phyloP scores from a whole-genome alignment of 805 yeast species.

The Candida corydali region DNA sequence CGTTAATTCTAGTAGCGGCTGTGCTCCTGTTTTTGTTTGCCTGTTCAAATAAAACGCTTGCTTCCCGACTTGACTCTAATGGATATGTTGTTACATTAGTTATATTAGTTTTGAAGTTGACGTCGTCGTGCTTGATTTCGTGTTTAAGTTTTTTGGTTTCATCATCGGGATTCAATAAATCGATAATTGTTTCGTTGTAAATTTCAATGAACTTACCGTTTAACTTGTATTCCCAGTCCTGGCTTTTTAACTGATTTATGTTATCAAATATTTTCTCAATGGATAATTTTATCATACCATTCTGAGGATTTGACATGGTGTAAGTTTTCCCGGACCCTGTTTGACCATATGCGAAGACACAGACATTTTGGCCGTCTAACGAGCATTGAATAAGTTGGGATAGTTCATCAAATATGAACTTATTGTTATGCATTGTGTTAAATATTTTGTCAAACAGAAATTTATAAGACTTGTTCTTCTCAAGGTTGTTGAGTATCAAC shows the following conservation, averaged over 20 bases:
- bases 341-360: conserved; percentile 96
- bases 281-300: conserved; percentile 82
- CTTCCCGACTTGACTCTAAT: conserved; percentile 46
- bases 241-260: conserved; percentile 40
- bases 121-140: conserved; percentile 70
- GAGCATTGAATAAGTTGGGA: conserved; percentile 77
- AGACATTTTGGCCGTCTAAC: conserved; percentile 84
- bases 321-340: conserved; percentile 93
- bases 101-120: conserved; percentile 49
- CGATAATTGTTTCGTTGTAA: conserved; percentile 78
- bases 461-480: conserved; percentile 14
- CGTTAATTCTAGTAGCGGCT: conserved; percentile 78
- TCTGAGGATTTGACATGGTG: conserved; percentile 71
- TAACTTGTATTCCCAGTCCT: conserved; percentile 62
- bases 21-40: conserved; percentile 68
- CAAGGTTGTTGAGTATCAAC: conserved; percentile 10
- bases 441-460: conserved; percentile 83
- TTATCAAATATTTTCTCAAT: conserved; percentile 64
- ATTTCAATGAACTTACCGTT: conserved; percentile 83
- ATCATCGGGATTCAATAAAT: conserved; percentile 43
- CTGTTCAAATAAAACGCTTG: conserved; percentile 43
- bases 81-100: conserved; percentile 52
- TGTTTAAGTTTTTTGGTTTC: conserved; percentile 30
- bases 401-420: conserved; percentile 73
- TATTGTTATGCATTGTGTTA: conserved; percentile 47